These are phyloP conservation scores for Oryza coarctata DNA, from an alignment of 176 grass and related monocot genomes.

Conservation along the genomic window DNA sequence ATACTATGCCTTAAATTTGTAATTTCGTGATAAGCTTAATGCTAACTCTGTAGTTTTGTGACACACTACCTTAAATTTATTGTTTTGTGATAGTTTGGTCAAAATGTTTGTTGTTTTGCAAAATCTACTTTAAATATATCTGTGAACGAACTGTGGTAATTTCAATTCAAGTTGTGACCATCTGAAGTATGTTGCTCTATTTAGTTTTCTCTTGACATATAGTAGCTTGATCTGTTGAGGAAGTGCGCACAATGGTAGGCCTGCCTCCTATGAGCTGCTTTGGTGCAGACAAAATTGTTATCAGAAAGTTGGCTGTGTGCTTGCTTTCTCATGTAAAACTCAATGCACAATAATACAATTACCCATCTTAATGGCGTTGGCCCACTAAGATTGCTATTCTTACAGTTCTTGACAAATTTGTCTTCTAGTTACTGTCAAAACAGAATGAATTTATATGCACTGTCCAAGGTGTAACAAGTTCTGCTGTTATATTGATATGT, in stretches of 20 bases:
- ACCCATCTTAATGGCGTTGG: background rate
- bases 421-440: background rate
- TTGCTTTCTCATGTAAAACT: background rate
- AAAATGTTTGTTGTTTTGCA: too few species aligned
- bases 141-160: background rate
- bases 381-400: background rate
- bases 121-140: too few species aligned
- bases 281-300: background rate
- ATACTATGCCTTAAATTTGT: too few species aligned
- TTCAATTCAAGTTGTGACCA: background rate
- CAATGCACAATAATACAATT: background rate
- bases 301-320: background rate
- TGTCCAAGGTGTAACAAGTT: conserved; percentile 3
- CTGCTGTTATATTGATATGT: conserved; percentile 23
- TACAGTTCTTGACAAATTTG: background rate
- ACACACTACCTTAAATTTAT: too few species aligned
- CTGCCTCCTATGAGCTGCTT: background rate
- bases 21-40: too few species aligned
- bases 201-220: background rate
- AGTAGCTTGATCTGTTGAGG: background rate
- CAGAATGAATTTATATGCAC: background rate
- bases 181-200: background rate
- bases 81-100: too few species aligned
- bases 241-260: background rate
- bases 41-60: too few species aligned